Percentiles rank a stretch among this genome's conserved stretches.
phyloP scores from a whole-genome alignment of 2,329 filamentous ascomycete species.

The Aspergillus bombycis region DNA sequence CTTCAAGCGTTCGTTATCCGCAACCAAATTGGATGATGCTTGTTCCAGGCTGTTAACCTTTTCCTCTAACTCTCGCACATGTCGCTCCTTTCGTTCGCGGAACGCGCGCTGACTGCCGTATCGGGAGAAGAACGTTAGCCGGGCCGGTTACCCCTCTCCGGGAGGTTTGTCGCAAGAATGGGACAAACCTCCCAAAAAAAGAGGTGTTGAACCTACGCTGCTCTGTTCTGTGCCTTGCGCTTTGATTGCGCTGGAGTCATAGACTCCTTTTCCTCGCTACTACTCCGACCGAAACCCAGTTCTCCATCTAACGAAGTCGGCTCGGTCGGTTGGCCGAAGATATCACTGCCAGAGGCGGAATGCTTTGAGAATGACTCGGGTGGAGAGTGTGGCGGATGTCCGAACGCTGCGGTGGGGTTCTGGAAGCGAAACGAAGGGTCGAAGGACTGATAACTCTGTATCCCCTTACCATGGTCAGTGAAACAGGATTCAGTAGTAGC shows the following conservation, averaged over 20 bases:
- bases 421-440: constrained; percentile 44
- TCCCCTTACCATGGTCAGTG: constrained; percentile 17
- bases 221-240: constrained; percentile 72
- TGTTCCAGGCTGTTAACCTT: constrained; percentile 79
- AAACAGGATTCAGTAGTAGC: background rate
- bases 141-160: background rate
- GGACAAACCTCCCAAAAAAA: background rate
- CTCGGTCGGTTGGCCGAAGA: constrained; percentile 24
- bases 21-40: constrained; percentile 69
- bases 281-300: constrained; percentile 44
- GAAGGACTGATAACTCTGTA: constrained; percentile 39
- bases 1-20: constrained; percentile 86
- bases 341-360: constrained; percentile 35
- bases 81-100: constrained; percentile 91
- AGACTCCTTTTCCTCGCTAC: constrained; percentile 58
- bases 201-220: constrained; percentile 60
- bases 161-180: background rate
- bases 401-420: constrained; percentile 29
- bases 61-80: constrained; percentile 88
- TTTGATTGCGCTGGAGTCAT: constrained; percentile 60
- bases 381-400: constrained; percentile 39
- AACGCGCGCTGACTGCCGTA: constrained; percentile 82
- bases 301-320: constrained; percentile 35
- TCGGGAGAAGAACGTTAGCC: background rate
- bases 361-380: constrained; percentile 40